Base-by-base conservation (phyloP, 495 filamentous ascomycete species). In the Penicillium diatomitis region DNA sequence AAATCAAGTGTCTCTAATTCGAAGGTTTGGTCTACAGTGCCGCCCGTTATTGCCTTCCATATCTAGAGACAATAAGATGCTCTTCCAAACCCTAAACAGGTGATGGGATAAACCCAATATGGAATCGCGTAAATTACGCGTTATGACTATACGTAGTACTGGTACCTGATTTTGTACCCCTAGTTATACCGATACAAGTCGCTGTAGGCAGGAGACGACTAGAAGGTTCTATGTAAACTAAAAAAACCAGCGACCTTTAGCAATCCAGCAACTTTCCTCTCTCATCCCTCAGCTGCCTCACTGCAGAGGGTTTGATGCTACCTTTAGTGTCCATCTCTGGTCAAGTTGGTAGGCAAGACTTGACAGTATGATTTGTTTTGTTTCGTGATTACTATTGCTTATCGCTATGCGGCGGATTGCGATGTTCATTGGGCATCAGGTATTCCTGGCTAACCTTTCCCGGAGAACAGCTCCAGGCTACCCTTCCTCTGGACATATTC, bases 311-410 rank as follows among this genome's bases (percentile, higher is more conserved):
- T 45, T 32, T 51, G 34, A 20, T 20, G 33, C 34, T 50, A 30
- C 31, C 42, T 27, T 49, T n/a, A n/a, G 47, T 44, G 44, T 50
- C 48, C 40, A 53, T 48, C 45, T 53, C n/a, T 10, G 44, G 41
- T 53, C 50, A 53, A 48, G 30, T 48, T 48, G 44, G 36, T 52
- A 44, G 39, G 50, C 39, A 52, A 52, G 44, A 34, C 50, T 47
- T 48, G 50, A 52, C 50, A 47, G 44, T 49, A 49, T 46, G 47
- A 54, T n/a, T n/a, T n/a, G n/a, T n/a, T 47, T 54, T 54, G 43
- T 54, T 54, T 50, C 44, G 47, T 44, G 47, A 40, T 44, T 32
- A 44, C 36, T 12, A 50, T 50, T 32, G 47, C 47, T 50, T 47
- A 50, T 54, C 33, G 43, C 44, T 40, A 54, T 54, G 52, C 47